Percentiles rank a stretch among this genome's conserved stretches.
These are phyloP conservation scores for Neurospora crassa DNA, from an alignment of 2,329 filamentous ascomycete genomes.

Conservation along the genomic window DNA sequence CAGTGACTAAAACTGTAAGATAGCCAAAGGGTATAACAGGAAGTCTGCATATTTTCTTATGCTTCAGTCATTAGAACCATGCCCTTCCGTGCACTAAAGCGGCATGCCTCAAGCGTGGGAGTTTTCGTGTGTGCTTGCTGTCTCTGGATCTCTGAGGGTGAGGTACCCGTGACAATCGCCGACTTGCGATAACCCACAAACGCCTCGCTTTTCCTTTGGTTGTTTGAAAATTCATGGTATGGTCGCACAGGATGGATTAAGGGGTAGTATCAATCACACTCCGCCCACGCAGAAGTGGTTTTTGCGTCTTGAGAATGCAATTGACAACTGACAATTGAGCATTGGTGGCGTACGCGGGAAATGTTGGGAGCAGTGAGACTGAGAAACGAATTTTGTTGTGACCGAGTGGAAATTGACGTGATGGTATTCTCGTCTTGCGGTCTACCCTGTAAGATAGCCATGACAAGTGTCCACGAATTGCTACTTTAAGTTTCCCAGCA, in stretches of 20 bases:
- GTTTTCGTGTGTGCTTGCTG: neutral
- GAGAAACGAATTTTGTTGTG: neutral
- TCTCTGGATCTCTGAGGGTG: neutral
- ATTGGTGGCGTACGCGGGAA: neutral
- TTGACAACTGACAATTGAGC: neutral
- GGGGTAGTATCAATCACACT: neutral
- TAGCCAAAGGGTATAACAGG: neutral
- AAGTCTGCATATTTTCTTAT: neutral
- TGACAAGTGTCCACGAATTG: neutral
- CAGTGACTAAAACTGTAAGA: neutral
- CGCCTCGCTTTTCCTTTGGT: neutral
- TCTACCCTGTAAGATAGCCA: neutral
- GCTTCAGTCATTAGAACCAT: neutral
- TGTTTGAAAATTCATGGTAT: neutral
- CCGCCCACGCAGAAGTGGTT: neutral
- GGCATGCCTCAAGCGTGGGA: neutral
- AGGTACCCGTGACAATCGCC: neutral
- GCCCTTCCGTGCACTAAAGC: neutral
- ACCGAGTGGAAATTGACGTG: neutral
- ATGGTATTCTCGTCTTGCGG: neutral
- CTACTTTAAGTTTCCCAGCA: neutral
- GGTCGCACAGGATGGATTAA: neutral
- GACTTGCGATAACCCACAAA: neutral
- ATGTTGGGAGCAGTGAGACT: neutral
- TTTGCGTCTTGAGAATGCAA: neutral